Conservation (phyloP, 176 grass and related monocot genomes). For the Echinochloa phyllopogon region DNA sequence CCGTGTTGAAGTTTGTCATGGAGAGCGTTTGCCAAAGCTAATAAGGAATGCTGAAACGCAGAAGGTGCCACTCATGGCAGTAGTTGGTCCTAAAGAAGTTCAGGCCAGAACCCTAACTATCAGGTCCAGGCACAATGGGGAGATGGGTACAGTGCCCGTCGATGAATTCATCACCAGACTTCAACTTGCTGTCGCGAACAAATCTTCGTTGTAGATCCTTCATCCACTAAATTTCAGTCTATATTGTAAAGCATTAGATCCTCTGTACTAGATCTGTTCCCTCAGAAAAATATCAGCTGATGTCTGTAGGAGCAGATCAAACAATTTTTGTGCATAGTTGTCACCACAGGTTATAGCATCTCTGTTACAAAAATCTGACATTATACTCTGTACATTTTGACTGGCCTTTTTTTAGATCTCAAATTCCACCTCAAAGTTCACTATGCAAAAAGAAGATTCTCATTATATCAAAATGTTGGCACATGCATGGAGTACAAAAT, state of each 20-base stretch:
- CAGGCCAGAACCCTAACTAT: constrained; percentile 69
- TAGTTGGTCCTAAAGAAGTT: constrained; percentile 89
- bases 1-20: constrained; percentile 79
- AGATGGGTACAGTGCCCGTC: constrained; percentile 73
- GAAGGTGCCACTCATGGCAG: constrained; percentile 92
- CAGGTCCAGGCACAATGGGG: constrained; percentile 75
- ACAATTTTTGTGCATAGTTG: constrained; percentile 15
- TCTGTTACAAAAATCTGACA: neutral
- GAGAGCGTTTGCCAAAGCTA: constrained; percentile 90
- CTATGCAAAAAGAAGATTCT: no score
- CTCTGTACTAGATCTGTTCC: constrained; percentile 1
- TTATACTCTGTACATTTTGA: neutral
- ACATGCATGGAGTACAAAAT: no score
- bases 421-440: no score
- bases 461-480: no score
- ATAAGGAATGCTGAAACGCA: constrained; percentile 84
- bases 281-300: constrained; percentile 7
- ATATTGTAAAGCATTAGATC: constrained; percentile 14
- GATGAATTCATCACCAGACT: constrained; percentile 70
- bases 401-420: no score
- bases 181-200: constrained; percentile 48
- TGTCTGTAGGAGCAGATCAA: constrained; percentile 11
- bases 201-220: constrained; percentile 51
- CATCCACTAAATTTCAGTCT: neutral
- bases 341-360: constrained; percentile 4